Conservation (phyloP, 176 grass and related monocot species). For the Aegilops longissima region DNA sequence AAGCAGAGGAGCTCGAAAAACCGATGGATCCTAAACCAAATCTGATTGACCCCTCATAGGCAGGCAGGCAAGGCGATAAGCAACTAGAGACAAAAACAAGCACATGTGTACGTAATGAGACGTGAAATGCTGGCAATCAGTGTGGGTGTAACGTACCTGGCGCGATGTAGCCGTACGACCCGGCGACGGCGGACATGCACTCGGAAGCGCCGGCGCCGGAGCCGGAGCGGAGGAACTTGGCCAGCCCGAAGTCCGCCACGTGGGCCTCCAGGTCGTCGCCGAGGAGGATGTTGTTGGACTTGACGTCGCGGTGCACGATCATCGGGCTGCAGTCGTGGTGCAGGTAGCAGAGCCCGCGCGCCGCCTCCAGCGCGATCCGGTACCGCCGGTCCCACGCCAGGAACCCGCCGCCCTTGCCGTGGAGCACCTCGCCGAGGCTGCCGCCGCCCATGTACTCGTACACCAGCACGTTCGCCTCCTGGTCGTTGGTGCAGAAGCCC, state of each 20-base stretch:
- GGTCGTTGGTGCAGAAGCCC: constrained; percentile 57
- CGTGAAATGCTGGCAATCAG: background rate
- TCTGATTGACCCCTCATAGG: background rate
- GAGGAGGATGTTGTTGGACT: constrained; percentile 95
- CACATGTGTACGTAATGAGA: background rate
- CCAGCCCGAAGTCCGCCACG: constrained; percentile 94
- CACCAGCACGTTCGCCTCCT: constrained; percentile 59
- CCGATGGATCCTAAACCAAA: constrained; percentile 18
- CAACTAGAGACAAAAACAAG: background rate
- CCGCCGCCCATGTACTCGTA: constrained; percentile 98
- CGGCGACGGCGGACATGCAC: constrained; percentile 95
- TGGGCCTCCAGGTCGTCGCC: constrained; percentile 73
- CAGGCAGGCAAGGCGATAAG: background rate
- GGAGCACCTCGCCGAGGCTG: constrained; percentile 70
- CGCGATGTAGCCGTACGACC: constrained; percentile 98
- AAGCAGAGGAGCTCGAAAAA: background rate
- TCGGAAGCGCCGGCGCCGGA: constrained; percentile 37
- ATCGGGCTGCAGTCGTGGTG: constrained; percentile 91
- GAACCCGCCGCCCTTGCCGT: constrained; percentile 67
- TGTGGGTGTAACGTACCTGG: constrained; percentile 40
- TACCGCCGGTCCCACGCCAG: constrained; percentile 70
- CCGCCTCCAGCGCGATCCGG: constrained; percentile 77
- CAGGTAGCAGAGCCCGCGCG: constrained; percentile 87
- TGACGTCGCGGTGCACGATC: constrained; percentile 97
- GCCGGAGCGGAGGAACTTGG: constrained; percentile 73